A percentile compares a stretch with the other conserved stretches of the same genome.
Conservation (phyloP, 1,284 basidiomycete species). For the Lignosus rhinocerotis region DNA sequence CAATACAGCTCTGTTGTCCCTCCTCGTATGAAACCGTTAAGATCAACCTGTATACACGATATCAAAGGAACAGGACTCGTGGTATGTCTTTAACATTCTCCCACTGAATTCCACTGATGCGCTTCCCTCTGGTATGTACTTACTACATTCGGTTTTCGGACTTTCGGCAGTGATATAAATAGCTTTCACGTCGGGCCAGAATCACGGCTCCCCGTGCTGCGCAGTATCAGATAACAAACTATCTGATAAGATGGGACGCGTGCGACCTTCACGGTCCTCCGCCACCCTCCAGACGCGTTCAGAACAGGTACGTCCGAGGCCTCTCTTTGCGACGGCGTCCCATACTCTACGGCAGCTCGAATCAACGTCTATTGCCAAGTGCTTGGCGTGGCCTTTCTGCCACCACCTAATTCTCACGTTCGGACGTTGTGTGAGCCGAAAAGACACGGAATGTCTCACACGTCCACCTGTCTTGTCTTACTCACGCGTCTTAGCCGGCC, state of each 20-base stretch:
- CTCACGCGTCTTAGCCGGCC: not conserved
- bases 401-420: constrained; percentile 10
- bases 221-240: not conserved
- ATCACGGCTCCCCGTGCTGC: constrained; percentile 1
- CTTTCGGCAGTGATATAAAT: not conserved
- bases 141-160: not conserved
- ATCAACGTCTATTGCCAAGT: not conserved
- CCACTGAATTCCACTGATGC: not conserved
- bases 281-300: not conserved
- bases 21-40: no score
- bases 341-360: not conserved
- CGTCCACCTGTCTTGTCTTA: not conserved
- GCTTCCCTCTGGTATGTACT: not conserved
- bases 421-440: not conserved
- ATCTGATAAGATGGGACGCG: constrained; percentile 14
- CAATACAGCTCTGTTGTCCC: no score
- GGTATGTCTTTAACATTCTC: not conserved
- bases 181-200: no score
- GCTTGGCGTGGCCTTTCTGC: constrained; percentile 5
- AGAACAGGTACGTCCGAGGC: not conserved
- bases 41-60: no score
- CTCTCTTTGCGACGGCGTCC: not conserved
- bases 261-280: no score
- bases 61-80: not conserved
- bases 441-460: not conserved